Base-by-base conservation (phyloP, 2,329 filamentous ascomycete genomes). In the Bipolaris oryzae region DNA sequence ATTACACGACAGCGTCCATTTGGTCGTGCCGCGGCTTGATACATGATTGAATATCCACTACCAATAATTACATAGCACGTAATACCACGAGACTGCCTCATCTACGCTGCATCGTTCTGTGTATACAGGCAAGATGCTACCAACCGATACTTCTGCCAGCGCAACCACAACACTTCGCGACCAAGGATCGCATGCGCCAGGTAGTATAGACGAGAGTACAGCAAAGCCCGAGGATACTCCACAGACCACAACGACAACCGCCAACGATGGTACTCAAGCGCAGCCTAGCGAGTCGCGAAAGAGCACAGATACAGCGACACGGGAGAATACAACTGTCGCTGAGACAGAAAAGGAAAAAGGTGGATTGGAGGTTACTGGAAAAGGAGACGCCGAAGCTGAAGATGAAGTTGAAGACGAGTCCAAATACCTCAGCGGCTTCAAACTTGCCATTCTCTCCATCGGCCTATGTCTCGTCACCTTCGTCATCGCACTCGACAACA, bases 401-500 rank as follows among this genome's bases (percentile, higher is more conserved):
- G 21, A 39, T 13, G 56, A 67, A 33, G 20, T 31, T 15, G 76
- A 77, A 57, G 74, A 77, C 45, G 73, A 75, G 41, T 71, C 73
- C 1, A 71, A 71, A 45, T 77, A 77, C 50, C 63, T 76, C 1
- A 62, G 37, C 11, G 75, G 75, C 5, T 50, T 71, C 55, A 71
- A 74, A 52, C 67, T 77, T 7, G 59, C 61, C 25, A 70, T 77
- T 9, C 67, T 77, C 0, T 67, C 71, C 1, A 50, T 76, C 9
- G 73, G 73, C 9, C 64, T 76, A 2, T 76, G 70, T 54, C 61
- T 75, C 2, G 70, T 69, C 7, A 76, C 72, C 11, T 76, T 77
- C 37, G 61, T 76, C 38, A 72, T 77, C 48, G 74, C 73, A 3
- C 66, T 78, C 21, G 76, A 79, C 56, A 77, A 76, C 45, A 77